Percentiles rank a stretch among this genome's conserved stretches.
Conservation (phyloP, 495 filamentous ascomycete genomes). For the Xylaria castorea region DNA sequence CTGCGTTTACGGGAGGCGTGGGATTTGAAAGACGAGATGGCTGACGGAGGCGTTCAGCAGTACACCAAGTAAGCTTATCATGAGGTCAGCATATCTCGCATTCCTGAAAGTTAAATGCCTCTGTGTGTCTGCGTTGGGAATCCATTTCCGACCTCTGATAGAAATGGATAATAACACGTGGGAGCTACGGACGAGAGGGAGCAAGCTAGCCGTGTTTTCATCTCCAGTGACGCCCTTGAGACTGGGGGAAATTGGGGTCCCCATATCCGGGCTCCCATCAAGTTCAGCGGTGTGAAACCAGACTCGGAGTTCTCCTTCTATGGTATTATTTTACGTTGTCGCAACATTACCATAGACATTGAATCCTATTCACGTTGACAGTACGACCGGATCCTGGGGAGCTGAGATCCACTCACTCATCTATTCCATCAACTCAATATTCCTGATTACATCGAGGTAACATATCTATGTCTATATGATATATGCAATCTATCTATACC, state of each 20-base stretch:
- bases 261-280: not conserved
- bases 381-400: not conserved
- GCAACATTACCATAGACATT: not conserved
- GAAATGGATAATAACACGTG: constrained; percentile 12
- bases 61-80: constrained; percentile 8
- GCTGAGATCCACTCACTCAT: not conserved
- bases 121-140: too few relatives aligned
- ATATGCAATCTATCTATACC: not conserved
- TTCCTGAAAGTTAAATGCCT: not conserved
- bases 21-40: not conserved
- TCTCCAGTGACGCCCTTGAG: not conserved
- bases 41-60: constrained; percentile 7
- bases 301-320: not conserved
- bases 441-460: not conserved
- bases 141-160: constrained; percentile 2
- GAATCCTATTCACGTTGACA: not conserved
- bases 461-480: not conserved
- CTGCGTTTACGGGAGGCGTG: constrained; percentile 12
- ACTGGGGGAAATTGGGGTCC: constrained; percentile 1
- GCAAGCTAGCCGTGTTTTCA: not conserved
- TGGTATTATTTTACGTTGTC: not conserved
- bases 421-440: not conserved
- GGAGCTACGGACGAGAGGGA: not conserved
- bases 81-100: not conserved
- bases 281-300: not conserved